Conservation (phyloP, 2,329 filamentous ascomycete species). For the Curvularia eragrostidis region DNA sequence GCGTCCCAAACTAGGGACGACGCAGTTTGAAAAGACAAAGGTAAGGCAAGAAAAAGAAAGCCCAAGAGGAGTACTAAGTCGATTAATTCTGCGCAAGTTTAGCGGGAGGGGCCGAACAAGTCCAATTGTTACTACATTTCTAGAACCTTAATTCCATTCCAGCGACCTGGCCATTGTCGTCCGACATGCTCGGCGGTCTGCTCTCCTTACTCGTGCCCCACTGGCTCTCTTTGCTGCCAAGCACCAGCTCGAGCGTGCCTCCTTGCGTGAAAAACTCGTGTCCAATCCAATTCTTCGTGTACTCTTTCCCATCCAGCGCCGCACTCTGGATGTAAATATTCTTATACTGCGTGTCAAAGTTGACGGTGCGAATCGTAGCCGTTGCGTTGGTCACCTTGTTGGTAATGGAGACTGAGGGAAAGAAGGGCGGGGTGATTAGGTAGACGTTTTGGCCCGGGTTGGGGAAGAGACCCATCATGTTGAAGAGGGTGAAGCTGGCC, state of each 20-base stretch:
- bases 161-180: not conserved
- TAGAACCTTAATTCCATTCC: not conserved
- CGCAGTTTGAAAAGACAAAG: too few species aligned
- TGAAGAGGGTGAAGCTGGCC: slow-evolving; percentile 54
- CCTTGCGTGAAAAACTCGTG: slow-evolving; percentile 56
- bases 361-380: slow-evolving; percentile 50
- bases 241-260: slow-evolving; percentile 51
- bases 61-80: not conserved
- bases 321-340: slow-evolving; percentile 56
- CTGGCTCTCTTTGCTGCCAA: slow-evolving; percentile 52
- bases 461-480: slow-evolving; percentile 56
- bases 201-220: slow-evolving; percentile 55
- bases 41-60: not conserved
- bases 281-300: slow-evolving; percentile 55
- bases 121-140: not conserved
- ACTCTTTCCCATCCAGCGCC: slow-evolving; percentile 51
- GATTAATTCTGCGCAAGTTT: not conserved
- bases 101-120: not conserved
- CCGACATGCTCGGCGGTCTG: slow-evolving; percentile 31
- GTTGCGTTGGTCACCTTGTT: slow-evolving; percentile 52
- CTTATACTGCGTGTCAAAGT: slow-evolving; percentile 52
- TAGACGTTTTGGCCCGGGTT: slow-evolving; percentile 58
- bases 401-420: slow-evolving; percentile 50
- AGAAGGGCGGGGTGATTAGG: slow-evolving; percentile 57
- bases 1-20: not conserved